These are phyloP conservation scores for Skeletonema costatum DNA, from an alignment of 108 stramenopile species.

Conservation along the genomic window DNA sequence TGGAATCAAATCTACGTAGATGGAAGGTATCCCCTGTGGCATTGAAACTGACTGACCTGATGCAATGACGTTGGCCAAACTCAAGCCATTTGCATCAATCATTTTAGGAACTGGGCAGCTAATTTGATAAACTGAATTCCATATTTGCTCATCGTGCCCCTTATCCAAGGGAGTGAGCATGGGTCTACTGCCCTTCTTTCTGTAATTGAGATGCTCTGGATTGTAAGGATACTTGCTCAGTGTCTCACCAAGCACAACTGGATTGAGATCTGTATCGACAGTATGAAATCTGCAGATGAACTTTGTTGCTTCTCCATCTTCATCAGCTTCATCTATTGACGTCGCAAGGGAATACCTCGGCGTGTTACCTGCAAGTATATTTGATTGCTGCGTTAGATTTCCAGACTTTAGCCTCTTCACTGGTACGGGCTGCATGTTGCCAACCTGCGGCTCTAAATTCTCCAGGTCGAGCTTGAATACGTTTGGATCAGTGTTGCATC, in stretches of 20 bases:
- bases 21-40: constrained; percentile 17
- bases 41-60: constrained; percentile 29
- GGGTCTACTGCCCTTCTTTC: constrained; percentile 32
- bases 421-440: constrained; percentile 44
- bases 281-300: constrained; percentile 50
- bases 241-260: constrained; percentile 46
- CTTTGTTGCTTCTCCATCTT: constrained; percentile 35
- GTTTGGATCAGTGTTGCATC: constrained; percentile 49
- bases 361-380: background rate
- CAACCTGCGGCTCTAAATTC: constrained; percentile 50
- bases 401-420: constrained; percentile 24
- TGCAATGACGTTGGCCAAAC: constrained; percentile 9
- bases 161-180: constrained; percentile 29
- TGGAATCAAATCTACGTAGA: constrained; percentile 64
- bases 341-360: constrained; percentile 38
- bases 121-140: constrained; percentile 31
- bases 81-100: background rate
- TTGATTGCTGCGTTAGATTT: background rate
- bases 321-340: constrained; percentile 43
- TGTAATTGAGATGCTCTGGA: constrained; percentile 36
- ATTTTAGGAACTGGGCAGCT: constrained; percentile 37
- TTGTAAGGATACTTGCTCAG: constrained; percentile 44
- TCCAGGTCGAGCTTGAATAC: constrained; percentile 25
- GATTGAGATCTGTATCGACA: constrained; percentile 3
- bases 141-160: constrained; percentile 44